phyloP scores from a whole-genome alignment of 495 filamentous ascomycete species.

The Viridothelium virens region DNA sequence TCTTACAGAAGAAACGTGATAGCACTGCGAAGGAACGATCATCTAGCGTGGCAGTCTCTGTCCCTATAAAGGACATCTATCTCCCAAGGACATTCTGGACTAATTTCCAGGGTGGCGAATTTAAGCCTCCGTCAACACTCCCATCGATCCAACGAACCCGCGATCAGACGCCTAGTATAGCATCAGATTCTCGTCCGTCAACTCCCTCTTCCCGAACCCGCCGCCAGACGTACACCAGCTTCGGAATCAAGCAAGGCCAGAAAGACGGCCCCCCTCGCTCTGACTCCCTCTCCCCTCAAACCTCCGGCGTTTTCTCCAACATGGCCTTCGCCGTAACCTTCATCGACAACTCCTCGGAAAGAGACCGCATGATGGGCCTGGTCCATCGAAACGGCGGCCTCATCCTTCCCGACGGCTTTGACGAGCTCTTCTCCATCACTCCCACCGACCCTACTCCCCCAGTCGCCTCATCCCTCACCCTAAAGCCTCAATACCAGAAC shows the following conservation, averaged over 20 bases:
- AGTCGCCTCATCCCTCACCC: conserved; percentile 30
- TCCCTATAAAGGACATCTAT: conserved; percentile 33
- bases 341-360: conserved; percentile 45
- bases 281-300: conserved; percentile 14
- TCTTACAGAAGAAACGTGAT: conserved; percentile 29
- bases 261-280: conserved; percentile 8
- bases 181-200: not conserved
- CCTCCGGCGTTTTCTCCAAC: conserved; percentile 49
- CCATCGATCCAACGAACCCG: conserved; percentile 13
- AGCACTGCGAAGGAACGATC: conserved; percentile 21
- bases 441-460: conserved; percentile 17
- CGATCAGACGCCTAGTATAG: conserved; percentile 12
- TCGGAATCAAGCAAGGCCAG: conserved; percentile 8
- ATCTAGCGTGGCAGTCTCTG: conserved; percentile 20
- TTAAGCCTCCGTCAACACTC: conserved; percentile 13
- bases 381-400: conserved; percentile 59
- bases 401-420: conserved; percentile 69
- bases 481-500: conserved; percentile 44
- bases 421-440: conserved; percentile 65
- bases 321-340: conserved; percentile 80
- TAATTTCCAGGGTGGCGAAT: conserved; percentile 29
- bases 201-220: conserved; percentile 29
- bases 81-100: conserved; percentile 32
- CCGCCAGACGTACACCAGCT: conserved; percentile 15
- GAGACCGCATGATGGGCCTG: conserved; percentile 43